Conservation (phyloP, 129 eudicot genomes). For the Daucus carota region DH1_v3.0 NC_030383.2:56753001-56753500, state of each 20-base stretch:
- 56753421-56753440: conserved; percentile 62
- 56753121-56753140: conserved; percentile 72
- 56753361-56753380: conserved; percentile 85
- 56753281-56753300: conserved; percentile 85
- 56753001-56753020: conserved; percentile 51
- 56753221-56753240: conserved; percentile 80
- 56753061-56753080: conserved; percentile 66
- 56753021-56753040: conserved; percentile 53
- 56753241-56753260: conserved; percentile 75
- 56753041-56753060: conserved; percentile 44
- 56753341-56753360: conserved; percentile 69
- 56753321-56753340: conserved; percentile 94
- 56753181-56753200: conserved; percentile 91
- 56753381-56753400: conserved; percentile 83
- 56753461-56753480: conserved; percentile 94
- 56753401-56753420: conserved; percentile 56
- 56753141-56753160: conserved; percentile 76
- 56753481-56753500: conserved; percentile 85
- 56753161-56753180: conserved; percentile 88
- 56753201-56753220: conserved; percentile 86
- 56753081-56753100: conserved; percentile 92
- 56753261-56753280: conserved; percentile 72
- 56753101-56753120: conserved; percentile 92
- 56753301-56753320: conserved; percentile 87
- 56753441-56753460: conserved; percentile 80